Base-by-base conservation (phyloP, 805 yeast genomes). In the Kregervanrija pseudodelftensis region DNA sequence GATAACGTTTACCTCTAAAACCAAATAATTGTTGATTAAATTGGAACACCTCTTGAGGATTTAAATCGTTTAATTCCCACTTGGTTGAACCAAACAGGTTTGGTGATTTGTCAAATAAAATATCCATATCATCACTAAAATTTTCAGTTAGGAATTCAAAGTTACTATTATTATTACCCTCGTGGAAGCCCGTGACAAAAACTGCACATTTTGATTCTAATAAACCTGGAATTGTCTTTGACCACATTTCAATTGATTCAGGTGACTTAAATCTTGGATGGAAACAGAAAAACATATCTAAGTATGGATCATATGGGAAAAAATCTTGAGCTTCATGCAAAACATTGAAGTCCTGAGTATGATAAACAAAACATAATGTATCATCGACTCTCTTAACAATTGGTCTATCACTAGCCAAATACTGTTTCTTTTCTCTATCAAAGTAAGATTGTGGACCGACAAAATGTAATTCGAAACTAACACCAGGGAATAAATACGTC, bases 241-340 rank as follows among this genome's bases (percentile, higher is more conserved):
- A 77, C 97, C 98, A 91, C 58, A 79, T 77, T 47, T 82, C 82
- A 61, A 77, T 73, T 16, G 82, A 72, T 57, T 87, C 95, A 11
- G 86, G 85, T 8, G 93, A 84, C 14, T 87, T 82, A 59, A 89
- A 77, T 36, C 96, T 96, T 3, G 99, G 98, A 63, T 91, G 98
- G 84, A 91, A 93, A 43, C 86, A 73, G 76, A 88, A 89, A 66
- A 93, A 93, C 28, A 80, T 79, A 62, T 93, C 99, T 61, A 87
- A 75, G 65, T 91, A 93, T 38, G 99, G 99, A 64, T 93, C 99
- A 64, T 90, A 93, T 5, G 99, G 99, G 80, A 88, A 87, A 63
- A 93, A 86, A 66, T 91, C 97, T 57, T 90, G 93, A 40, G 87
- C 82, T 57, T 89, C 89, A 66, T 93, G 95, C 49, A 85, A 73